Evolutionary conservation across 345 rosid genomes (phyloP), one percentile per base, ranked within the genome.

Genomic region (Eucalyptus marginata): DNA sequence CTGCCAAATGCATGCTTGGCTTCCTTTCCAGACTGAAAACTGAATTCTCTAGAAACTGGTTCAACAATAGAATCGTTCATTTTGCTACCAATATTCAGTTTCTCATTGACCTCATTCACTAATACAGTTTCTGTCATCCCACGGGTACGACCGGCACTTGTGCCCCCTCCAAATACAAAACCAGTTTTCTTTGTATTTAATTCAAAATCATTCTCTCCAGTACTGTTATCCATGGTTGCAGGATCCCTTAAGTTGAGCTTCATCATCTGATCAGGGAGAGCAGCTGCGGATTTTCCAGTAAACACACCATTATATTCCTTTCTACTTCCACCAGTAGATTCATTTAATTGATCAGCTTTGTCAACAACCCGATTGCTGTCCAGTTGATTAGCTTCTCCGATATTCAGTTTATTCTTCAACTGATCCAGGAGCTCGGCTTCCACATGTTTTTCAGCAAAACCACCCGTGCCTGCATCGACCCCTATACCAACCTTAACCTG

Each of bases 31-130:
- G 92, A 93, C 85, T 83, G 90, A 88, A 88, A 94, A 87, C 89
- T 62, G 87, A 66, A 95, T 76, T 90, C 91, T 52, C 31, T 79
- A 56, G 92, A 91, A 92, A 52, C 86, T 36, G 87, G 54, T 88
- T 84, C 93, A 87, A 86, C 86, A 90, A 93, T 86, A 90, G 92
- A 91, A 89, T 88, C 92, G 64, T 85, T 89, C 20, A 43, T 80
- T 87, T 86, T 86, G 90, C 88, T 90, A 90, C 87, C 94, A 87
- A 93, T 92, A 29, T 92, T 94, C 90, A 95, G 89, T 90, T 98
- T 97, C 89, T 91, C 87, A 88, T 90, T 92, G 94, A 96, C 90
- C 89, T 94, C 97, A 89, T 91, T 91, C 49, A 92, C 93, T 54
- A 95, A 88, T 46, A 89, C 86, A 88, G 86, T 91, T 76, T 94